phyloP scores from a whole-genome alignment of 2,329 filamentous ascomycete genomes.

The Myriosclerotinia scirpicola region DNA sequence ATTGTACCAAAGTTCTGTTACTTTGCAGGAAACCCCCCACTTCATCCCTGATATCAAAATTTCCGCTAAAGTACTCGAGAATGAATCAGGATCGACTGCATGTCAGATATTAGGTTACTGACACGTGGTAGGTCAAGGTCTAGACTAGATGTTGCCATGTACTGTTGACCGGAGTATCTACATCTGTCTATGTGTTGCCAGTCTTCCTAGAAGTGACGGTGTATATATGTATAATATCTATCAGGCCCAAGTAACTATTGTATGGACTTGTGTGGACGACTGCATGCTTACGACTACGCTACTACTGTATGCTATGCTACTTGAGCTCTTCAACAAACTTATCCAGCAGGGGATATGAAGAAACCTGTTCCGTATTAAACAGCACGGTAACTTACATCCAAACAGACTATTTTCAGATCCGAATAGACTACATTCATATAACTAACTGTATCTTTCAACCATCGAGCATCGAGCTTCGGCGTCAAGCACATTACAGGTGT shows the following conservation, averaged over 20 bases:
- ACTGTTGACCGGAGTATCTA: slow-evolving; percentile 1
- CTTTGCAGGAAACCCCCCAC: neutral
- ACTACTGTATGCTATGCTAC: neutral
- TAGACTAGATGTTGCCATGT: slow-evolving; percentile 15
- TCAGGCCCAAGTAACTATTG: neutral
- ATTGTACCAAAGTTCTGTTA: neutral
- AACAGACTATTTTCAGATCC: slow-evolving; percentile 13
- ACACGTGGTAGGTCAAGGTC: slow-evolving; percentile 20
- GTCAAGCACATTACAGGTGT: slow-evolving; percentile 11
- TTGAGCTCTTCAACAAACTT: neutral
- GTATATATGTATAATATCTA: slow-evolving; percentile 6
- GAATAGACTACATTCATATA: neutral
- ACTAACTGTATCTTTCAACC: slow-evolving; percentile 2
- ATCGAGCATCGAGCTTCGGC: neutral
- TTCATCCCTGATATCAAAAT: slow-evolving; percentile 6
- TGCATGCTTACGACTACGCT: neutral
- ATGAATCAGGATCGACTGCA: slow-evolving; percentile 25
- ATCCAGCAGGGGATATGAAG: slow-evolving; percentile 7
- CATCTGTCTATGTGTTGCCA: neutral
- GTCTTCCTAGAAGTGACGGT: slow-evolving; percentile 12
- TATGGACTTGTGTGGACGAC: neutral
- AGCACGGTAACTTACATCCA: slow-evolving; percentile 14
- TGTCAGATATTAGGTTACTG: slow-evolving; percentile 23
- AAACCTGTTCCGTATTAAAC: neutral
- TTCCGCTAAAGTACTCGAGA: slow-evolving; percentile 7